Base-by-base conservation (phyloP, 2,329 filamentous ascomycete species). In the Aspergillus amoenus region DNA sequence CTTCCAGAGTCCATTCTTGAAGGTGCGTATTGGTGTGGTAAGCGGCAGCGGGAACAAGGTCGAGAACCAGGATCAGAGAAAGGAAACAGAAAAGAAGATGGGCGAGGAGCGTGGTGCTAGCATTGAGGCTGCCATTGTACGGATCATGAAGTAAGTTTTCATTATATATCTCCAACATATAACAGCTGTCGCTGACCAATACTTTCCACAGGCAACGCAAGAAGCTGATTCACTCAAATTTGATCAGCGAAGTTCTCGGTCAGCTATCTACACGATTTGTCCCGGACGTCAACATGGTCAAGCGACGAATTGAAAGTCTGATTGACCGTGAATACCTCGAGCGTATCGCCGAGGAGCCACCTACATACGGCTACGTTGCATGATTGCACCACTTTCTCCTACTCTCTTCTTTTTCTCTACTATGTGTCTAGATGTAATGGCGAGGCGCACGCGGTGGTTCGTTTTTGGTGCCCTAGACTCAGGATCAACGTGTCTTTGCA, bases 1-100 rank as follows among this genome's bases (percentile, higher is more conserved):
- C 13, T 97, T 96, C 75, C 81, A 85, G 47, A 93, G 90, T 76
- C 92, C 91, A 70, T 87, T 89, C 49, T 83, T 94, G 68, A 91
- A 90, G 72, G 91, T 97, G 76, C 96, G 96, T 73, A 90, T 94
- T 18, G 91, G 91, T 21, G 88, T 94, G 5, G 89, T 96, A 64
- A 89, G 82, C 51, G 76, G 85, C 49, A 85, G 87, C 1, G 84
- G 88, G 17, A 95, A 91, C 71, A 94, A 91, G 75, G 89, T 96
- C 1, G 93, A 97, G 75, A 91, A 85, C 52, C 79, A 82, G 52
- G 78, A 80, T 32, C 85, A 88, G 72, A 78, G 85, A 43, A 73
- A 73, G 43, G 76, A 79, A 48, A 81, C 79, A 0, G 77, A 81
- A 63, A 76, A 76, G 66, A 78, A 77, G 79, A 84, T 62, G 64